Evolutionary conservation across 306 rosid genomes (phyloP).

Genomic region (Styphnolobium japonicum): DNA sequence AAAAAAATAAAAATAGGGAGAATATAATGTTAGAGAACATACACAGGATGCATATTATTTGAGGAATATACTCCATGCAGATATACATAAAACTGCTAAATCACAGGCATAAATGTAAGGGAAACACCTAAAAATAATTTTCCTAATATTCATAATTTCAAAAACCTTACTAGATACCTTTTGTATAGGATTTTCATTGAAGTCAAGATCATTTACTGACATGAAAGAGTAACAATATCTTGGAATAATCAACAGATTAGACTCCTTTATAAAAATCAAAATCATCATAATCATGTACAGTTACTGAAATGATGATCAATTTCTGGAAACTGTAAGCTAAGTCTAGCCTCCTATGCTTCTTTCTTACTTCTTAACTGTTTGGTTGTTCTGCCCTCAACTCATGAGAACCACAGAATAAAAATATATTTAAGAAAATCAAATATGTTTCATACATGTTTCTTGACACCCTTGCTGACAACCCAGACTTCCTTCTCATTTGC

Average conservation of each 20-base stretch:
- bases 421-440: slow-evolving; percentile 6
- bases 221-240: slow-evolving; percentile 16
- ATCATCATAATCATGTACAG: not conserved
- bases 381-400: slow-evolving; percentile 17
- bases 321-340: slow-evolving; percentile 10
- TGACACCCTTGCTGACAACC: slow-evolving; percentile 80
- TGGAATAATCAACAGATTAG: slow-evolving; percentile 19
- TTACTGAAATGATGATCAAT: slow-evolving; percentile 18
- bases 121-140: not conserved
- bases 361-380: slow-evolving; percentile 2
- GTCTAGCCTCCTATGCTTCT: not conserved
- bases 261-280: slow-evolving; percentile 5
- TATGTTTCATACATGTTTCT: slow-evolving; percentile 59
- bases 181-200: slow-evolving; percentile 1
- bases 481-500: slow-evolving; percentile 96
- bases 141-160: not conserved
- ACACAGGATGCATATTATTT: not conserved
- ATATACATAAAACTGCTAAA: not conserved
- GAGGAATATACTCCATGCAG: not conserved
- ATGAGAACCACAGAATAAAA: not conserved
- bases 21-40: not conserved
- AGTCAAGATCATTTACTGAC: not conserved
- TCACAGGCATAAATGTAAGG: not conserved
- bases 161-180: not conserved
- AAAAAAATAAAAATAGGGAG: not conserved